A percentile compares a stretch with the other conserved stretches of the same genome.
These are phyloP conservation scores for Diaporthe humulicola DNA, from an alignment of 2,329 filamentous ascomycete genomes.

Conservation along the genomic window DNA sequence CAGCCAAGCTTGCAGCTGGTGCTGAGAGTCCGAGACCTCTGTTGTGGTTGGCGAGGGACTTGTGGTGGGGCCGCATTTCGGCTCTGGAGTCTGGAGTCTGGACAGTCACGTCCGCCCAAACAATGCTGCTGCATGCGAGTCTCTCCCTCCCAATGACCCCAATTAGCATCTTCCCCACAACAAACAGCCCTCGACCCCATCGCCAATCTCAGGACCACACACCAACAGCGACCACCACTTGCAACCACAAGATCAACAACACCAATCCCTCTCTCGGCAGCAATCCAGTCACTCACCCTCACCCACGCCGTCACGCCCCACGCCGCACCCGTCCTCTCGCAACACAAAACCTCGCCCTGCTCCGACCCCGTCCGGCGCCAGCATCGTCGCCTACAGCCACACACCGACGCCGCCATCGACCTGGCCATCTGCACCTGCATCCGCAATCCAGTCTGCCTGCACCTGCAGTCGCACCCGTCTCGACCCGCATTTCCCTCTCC, in stretches of 20 bases:
- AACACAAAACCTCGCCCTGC: not conserved
- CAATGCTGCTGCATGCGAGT: conserved; percentile 1
- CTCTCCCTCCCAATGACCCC: conserved; percentile 8
- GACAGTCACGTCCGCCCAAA: conserved; percentile 6
- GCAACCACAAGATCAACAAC: conserved; percentile 31
- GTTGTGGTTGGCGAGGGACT: not conserved
- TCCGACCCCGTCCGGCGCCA: not conserved
- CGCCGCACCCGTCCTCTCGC: not conserved
- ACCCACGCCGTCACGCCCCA: not conserved
- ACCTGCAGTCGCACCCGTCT: not conserved
- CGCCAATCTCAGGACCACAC: conserved; percentile 23
- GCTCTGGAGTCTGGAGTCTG: no score
- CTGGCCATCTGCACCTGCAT: not conserved
- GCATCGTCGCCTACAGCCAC: not conserved
- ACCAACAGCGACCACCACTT: conserved; percentile 34
- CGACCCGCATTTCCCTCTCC: conserved; percentile 6
- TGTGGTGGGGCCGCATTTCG: conserved; percentile 14
- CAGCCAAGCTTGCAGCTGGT: no score
- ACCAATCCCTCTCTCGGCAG: conserved; percentile 29
- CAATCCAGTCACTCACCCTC: not conserved
- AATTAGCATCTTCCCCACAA: conserved; percentile 30
- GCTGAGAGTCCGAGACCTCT: no score
- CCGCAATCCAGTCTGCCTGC: not conserved
- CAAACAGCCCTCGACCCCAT: conserved; percentile 24
- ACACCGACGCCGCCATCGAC: not conserved